phyloP scores from a whole-genome alignment of 305 asterid species.

The Coffea humblotiana region DNA sequence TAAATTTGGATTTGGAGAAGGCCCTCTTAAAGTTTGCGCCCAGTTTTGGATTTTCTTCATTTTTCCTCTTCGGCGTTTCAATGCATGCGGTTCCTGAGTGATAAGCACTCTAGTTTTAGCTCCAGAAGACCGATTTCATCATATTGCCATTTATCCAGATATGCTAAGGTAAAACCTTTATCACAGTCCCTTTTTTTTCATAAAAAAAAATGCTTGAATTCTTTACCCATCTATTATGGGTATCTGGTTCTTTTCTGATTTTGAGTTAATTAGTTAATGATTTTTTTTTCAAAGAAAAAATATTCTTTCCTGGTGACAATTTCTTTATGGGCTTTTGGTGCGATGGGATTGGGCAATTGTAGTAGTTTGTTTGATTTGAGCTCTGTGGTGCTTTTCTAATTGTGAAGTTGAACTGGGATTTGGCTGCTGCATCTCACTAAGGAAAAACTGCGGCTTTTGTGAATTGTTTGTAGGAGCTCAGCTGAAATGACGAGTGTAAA shows the following conservation, averaged over 20 bases:
- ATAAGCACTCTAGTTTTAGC: background rate
- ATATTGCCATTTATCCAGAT: slow-evolving; percentile 6
- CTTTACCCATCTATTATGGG: background rate
- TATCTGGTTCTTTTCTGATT: slow-evolving; percentile 5
- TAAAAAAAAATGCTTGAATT: background rate
- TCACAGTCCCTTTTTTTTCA: background rate
- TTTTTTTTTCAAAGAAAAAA: background rate
- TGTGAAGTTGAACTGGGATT: background rate
- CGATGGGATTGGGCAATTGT: background rate
- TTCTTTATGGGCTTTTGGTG: too few relatives aligned
- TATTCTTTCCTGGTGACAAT: background rate
- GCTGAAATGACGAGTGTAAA: background rate
- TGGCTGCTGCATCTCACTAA: background rate
- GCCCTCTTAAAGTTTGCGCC: background rate
- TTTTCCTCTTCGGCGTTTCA: background rate
- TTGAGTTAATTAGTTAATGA: background rate
- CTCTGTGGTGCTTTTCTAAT: background rate
- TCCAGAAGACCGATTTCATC: background rate
- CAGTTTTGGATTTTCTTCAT: background rate
- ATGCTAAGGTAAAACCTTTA: slow-evolving; percentile 28
- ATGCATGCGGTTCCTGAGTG: slow-evolving; percentile 9
- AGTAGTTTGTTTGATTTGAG: background rate
- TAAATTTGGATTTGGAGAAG: slow-evolving; percentile 6
- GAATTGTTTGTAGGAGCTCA: background rate
- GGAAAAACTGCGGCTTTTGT: background rate